These are phyloP conservation scores for Erodium moschatum DNA, from an alignment of 441 rosid species.

Conservation along the genomic window DNA sequence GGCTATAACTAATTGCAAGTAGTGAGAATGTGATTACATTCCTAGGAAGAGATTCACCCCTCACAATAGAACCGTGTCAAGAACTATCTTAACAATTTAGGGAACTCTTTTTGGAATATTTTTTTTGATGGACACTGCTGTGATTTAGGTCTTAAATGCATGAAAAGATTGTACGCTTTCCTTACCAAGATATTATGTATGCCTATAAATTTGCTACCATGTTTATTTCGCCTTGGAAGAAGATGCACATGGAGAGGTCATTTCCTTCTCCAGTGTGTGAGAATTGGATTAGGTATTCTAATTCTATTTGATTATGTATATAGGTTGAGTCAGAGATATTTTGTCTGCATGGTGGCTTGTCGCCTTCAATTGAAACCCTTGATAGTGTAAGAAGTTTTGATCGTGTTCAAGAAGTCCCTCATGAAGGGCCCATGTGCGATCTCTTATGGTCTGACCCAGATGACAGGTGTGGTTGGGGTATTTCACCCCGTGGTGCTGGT, in stretches of 20 bases:
- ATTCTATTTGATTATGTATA: background rate
- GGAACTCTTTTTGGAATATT: background rate
- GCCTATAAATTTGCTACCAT: background rate
- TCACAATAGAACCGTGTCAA: background rate
- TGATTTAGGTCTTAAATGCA: too few relatives aligned
- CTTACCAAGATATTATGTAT: background rate
- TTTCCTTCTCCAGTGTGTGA: too few relatives aligned
- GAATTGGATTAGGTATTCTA: too few relatives aligned
- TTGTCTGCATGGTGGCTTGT: conserved; percentile 45
- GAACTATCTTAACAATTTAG: too few relatives aligned
- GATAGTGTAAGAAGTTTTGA: conserved; percentile 64
- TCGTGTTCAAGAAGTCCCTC: too few relatives aligned
- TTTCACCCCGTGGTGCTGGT: too few relatives aligned
- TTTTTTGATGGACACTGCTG: background rate
- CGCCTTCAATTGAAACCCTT: conserved; percentile 71
- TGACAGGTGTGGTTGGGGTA: too few relatives aligned
- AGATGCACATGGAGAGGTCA: background rate
- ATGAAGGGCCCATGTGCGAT: too few relatives aligned
- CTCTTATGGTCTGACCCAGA: too few relatives aligned
- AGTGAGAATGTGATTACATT: conserved; percentile 8
- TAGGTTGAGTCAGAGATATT: conserved; percentile 45
- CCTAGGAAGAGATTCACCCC: conserved; percentile 13
- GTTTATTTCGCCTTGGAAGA: background rate
- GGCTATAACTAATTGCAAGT: conserved; percentile 17
- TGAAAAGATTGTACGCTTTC: background rate